Conservation (phyloP, 768 basidiomycete species). For the Psilocybe subaeruginosa region DNA sequence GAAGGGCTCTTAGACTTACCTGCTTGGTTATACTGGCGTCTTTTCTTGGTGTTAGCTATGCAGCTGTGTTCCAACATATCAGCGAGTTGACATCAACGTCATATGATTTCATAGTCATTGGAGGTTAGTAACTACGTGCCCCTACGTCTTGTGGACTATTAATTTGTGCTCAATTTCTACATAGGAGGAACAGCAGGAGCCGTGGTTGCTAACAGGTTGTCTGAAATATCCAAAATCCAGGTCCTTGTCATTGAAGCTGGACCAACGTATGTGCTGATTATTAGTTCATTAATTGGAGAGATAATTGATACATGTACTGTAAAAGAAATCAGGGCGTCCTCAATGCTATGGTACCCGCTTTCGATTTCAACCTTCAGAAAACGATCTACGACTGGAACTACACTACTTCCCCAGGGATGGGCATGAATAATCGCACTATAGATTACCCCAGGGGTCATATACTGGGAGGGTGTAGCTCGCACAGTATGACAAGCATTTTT, state of each 20-base stretch:
- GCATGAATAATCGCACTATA: background rate
- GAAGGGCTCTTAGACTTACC: background rate
- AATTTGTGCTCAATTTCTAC: too few relatives aligned
- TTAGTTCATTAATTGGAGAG: background rate
- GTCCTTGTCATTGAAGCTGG: constrained; percentile 62
- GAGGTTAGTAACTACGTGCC: background rate
- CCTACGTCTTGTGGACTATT: too few relatives aligned
- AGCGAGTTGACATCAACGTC: background rate
- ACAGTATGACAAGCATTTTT: background rate
- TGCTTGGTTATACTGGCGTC: background rate
- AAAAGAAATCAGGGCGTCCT: background rate
- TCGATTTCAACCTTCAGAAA: background rate
- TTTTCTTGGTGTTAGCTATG: background rate
- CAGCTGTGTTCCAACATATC: background rate
- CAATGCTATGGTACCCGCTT: background rate
- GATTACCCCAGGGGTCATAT: constrained; percentile 1
- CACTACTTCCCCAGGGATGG: background rate
- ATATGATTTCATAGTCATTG: background rate
- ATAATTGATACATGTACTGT: background rate
- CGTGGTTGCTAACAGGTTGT: constrained; percentile 54
- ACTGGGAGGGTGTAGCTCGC: background rate
- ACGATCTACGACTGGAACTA: constrained; percentile 5
- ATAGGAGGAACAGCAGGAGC: constrained; percentile 56
- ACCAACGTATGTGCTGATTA: constrained; percentile 41
- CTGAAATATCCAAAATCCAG: constrained; percentile 47